Conservation (phyloP, 495 filamentous ascomycete genomes). For the Annulohypoxylon stygium region DNA sequence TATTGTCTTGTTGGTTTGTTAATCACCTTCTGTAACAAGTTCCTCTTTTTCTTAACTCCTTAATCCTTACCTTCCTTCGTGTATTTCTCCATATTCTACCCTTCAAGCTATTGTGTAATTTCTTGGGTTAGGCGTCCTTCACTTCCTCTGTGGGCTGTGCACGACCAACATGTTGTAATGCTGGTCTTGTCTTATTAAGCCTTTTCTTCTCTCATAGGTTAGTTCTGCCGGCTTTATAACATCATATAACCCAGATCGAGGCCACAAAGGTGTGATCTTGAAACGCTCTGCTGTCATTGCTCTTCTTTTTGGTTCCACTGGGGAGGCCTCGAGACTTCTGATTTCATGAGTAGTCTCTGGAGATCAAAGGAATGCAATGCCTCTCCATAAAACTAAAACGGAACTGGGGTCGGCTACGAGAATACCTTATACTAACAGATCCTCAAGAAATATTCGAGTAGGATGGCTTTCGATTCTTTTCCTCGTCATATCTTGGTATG, state of each 20-base stretch:
- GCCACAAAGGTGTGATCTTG: constrained; percentile 27
- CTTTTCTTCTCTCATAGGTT: constrained; percentile 53
- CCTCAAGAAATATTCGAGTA: constrained; percentile 57
- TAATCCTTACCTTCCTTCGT: constrained; percentile 37
- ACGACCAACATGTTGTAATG: constrained; percentile 55
- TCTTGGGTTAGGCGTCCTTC: constrained; percentile 36
- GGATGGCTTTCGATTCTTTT: constrained; percentile 59
- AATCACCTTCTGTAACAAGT: constrained; percentile 40
- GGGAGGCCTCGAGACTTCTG: constrained; percentile 31
- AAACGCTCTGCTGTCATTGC: constrained; percentile 32
- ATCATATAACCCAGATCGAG: constrained; percentile 47
- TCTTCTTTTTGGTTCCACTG: constrained; percentile 20
- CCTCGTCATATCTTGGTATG: constrained; percentile 54
- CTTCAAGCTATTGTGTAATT: constrained; percentile 7
- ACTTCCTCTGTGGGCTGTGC: constrained; percentile 49
- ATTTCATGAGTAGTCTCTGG: constrained; percentile 30
- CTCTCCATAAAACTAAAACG: constrained; percentile 35
- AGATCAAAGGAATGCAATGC: constrained; percentile 40
- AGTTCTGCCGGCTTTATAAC: constrained; percentile 35
- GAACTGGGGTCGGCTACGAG: constrained; percentile 38
- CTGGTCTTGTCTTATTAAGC: constrained; percentile 55
- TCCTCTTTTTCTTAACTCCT: constrained; percentile 34
- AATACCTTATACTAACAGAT: constrained; percentile 43
- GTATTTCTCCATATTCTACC: constrained; percentile 18
- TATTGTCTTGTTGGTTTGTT: constrained; percentile 11